Evolutionary conservation across 306 rosid genomes (phyloP).

Genomic region (Alnus glutinosa): DNA sequence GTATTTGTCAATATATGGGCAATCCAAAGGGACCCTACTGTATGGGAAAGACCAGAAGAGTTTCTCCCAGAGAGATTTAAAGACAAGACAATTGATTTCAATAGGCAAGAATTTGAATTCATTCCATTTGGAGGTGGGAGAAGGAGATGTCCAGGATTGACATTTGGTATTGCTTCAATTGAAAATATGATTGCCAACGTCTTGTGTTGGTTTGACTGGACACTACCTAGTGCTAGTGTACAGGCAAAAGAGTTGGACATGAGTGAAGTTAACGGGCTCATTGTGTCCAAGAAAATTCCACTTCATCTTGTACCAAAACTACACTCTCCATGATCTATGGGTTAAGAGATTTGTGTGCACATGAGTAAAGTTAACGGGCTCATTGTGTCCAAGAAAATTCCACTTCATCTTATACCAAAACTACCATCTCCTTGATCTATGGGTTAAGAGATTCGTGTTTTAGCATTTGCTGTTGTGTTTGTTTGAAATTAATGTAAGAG

Average conservation of each 20-base stretch:
- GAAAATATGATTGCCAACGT: constrained; percentile 16
- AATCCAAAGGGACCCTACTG: constrained; percentile 32
- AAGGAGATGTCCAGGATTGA: constrained; percentile 32
- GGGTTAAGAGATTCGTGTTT: not conserved
- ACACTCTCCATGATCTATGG: not conserved
- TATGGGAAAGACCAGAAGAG: constrained; percentile 37
- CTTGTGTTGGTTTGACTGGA: constrained; percentile 1
- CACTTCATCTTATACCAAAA: not conserved
- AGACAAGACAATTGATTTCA: not conserved
- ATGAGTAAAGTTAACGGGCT: not conserved
- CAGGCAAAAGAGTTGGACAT: not conserved
- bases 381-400: not conserved
- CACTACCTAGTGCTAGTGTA: not conserved
- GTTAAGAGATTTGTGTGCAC: not conserved
- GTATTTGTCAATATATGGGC: constrained; percentile 28
- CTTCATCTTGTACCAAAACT: not conserved
- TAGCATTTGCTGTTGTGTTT: too few relatives aligned
- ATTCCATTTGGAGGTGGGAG: constrained; percentile 39
- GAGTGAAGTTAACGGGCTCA: not conserved
- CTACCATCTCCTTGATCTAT: not conserved
- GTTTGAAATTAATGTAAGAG: too few relatives aligned
- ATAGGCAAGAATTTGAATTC: constrained; percentile 24
- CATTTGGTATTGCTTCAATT: constrained; percentile 16
- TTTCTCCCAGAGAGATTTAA: constrained; percentile 40
- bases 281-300: not conserved